Evolutionary conservation across 2,329 filamentous ascomycete species (phyloP).

Genomic region (Talaromyces funiculosus): DNA sequence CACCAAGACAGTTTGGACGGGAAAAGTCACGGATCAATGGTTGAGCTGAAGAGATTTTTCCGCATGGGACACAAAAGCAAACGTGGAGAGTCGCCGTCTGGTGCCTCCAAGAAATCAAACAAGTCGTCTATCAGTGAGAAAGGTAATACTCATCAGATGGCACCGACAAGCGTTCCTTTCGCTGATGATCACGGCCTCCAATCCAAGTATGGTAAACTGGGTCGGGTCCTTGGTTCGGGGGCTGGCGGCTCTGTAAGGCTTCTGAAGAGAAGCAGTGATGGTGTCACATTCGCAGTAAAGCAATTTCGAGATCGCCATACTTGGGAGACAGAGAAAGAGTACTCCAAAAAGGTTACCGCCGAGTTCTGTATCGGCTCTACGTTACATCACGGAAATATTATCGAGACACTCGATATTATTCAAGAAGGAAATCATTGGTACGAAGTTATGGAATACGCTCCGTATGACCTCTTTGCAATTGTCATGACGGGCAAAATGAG

Average conservation of each 20-base stretch:
- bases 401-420: constrained; percentile 94
- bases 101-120: constrained; percentile 52
- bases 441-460: constrained; percentile 98
- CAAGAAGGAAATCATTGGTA: constrained; percentile 94
- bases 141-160: constrained; percentile 50
- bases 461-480: constrained; percentile 91
- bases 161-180: constrained; percentile 63
- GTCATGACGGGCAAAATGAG: constrained; percentile 99
- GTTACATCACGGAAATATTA: constrained; percentile 94
- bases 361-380: constrained; percentile 98
- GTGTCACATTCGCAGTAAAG: constrained; percentile 93
- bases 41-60: constrained; percentile 95
- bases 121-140: constrained; percentile 45
- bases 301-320: constrained; percentile 89
- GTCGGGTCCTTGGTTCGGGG: constrained; percentile 86
- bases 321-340: constrained; percentile 91
- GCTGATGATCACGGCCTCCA: constrained; percentile 86
- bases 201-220: constrained; percentile 92
- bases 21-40: constrained; percentile 73
- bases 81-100: constrained; percentile 56
- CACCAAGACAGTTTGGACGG: constrained; percentile 39
- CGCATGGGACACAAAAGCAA: constrained; percentile 64
- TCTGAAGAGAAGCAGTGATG: constrained; percentile 89
- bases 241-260: constrained; percentile 90
- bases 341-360: constrained; percentile 95